These are phyloP conservation scores for Exophiala alcalophila DNA, from an alignment of 2,329 filamentous ascomycete genomes.

Conservation along the genomic window DNA sequence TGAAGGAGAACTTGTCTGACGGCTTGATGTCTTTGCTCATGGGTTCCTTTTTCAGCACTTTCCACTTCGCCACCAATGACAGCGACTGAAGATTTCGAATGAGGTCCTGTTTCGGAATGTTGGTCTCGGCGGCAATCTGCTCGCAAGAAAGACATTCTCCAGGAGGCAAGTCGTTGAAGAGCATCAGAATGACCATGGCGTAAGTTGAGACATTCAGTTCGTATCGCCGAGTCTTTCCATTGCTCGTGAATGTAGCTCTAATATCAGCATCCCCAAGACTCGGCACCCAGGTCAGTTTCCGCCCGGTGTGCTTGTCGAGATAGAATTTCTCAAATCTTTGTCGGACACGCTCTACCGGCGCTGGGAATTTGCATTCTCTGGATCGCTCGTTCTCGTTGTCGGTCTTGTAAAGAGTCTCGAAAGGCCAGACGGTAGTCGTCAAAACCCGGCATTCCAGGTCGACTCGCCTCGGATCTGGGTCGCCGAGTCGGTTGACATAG, in stretches of 20 bases:
- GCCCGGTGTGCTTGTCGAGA: constrained; percentile 77
- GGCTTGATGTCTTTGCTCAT: constrained; percentile 72
- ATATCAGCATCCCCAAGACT: constrained; percentile 82
- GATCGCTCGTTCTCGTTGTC: constrained; percentile 50
- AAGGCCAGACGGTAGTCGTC: constrained; percentile 92
- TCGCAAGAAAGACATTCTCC: constrained; percentile 59
- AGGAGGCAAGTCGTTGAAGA: constrained; percentile 75
- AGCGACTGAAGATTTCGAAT: constrained; percentile 76
- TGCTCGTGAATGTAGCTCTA: constrained; percentile 71
- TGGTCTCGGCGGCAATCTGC: constrained; percentile 78
- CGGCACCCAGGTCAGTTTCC: constrained; percentile 79
- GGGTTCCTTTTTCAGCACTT: constrained; percentile 76
- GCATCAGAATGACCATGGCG: constrained; percentile 81
- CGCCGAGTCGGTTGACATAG: constrained; percentile 60
- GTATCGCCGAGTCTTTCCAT: constrained; percentile 72
- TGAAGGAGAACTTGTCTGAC: constrained; percentile 78
- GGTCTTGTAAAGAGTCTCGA: constrained; percentile 71
- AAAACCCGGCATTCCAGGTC: constrained; percentile 83
- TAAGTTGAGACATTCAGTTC: constrained; percentile 92
- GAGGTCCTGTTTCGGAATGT: constrained; percentile 72
- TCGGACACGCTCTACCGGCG: constrained; percentile 70
- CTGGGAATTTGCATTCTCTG: constrained; percentile 70
- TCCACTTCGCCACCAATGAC: constrained; percentile 77
- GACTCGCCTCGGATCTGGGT: constrained; percentile 59
- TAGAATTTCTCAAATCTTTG: constrained; percentile 88